phyloP scores from a whole-genome alignment of 2,329 filamentous ascomycete species.

The Aspergillus sp. region DNA sequence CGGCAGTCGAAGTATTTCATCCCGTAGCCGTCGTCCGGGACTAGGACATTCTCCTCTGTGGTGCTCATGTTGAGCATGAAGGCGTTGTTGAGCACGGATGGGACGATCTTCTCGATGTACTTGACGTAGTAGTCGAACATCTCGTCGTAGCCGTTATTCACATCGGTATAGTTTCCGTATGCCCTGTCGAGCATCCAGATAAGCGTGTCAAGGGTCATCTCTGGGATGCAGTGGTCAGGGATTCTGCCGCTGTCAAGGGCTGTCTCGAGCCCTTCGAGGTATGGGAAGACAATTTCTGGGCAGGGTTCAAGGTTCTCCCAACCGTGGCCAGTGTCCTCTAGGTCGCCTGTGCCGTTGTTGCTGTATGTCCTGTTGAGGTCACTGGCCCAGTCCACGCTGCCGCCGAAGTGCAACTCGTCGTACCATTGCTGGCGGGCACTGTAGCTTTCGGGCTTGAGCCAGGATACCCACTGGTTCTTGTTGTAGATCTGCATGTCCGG shows the following conservation, averaged over 20 bases:
- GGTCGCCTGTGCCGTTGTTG: background rate
- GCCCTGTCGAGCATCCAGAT: background rate
- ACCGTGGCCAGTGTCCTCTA: background rate
- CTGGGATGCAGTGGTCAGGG: background rate
- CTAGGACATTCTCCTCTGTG: background rate
- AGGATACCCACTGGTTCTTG: slow-evolving; percentile 29
- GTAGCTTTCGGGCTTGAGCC: slow-evolving; percentile 27
- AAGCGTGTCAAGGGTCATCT: background rate
- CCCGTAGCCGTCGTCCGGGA: background rate
- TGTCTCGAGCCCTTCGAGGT: background rate
- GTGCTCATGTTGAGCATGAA: background rate
- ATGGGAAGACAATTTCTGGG: background rate
- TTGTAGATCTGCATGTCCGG: background rate
- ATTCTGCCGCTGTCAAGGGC: background rate
- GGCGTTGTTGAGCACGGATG: background rate
- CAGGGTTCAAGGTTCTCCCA: background rate
- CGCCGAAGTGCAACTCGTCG: slow-evolving; percentile 31
- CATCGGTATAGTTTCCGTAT: slow-evolving; percentile 8
- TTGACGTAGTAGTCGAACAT: slow-evolving; percentile 10
- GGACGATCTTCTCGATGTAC: slow-evolving; percentile 4
- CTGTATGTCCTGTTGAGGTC: slow-evolving; percentile 21
- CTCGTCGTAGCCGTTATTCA: slow-evolving; percentile 11
- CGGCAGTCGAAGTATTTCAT: background rate
- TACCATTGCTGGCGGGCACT: slow-evolving; percentile 18
- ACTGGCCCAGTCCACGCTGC: slow-evolving; percentile 39